Evolutionary conservation across 192 early-diverging fungal species (phyloP).

Genomic region (Polychytrium aggregatum): DNA sequence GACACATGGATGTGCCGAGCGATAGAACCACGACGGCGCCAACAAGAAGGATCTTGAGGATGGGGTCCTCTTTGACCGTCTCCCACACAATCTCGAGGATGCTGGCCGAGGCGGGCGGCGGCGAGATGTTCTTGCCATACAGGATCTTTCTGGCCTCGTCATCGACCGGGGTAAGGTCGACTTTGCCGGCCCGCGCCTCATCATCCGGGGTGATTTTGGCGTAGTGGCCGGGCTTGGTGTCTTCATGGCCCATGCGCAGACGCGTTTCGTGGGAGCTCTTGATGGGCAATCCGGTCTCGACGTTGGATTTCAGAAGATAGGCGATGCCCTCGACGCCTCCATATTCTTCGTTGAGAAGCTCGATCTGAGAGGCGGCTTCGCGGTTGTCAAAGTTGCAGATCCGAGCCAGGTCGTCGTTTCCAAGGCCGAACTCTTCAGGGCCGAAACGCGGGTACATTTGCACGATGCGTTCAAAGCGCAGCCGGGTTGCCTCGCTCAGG

Average conservation of each 20-base stretch:
- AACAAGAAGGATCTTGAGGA: conserved; percentile 44
- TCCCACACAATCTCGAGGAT: conserved; percentile 42
- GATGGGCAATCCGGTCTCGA: conserved; percentile 28
- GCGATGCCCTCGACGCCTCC: conserved; percentile 44
- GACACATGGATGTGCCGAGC: conserved; percentile 41
- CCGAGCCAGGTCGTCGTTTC: conserved; percentile 25
- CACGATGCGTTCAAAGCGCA: too few species aligned
- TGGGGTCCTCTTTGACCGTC: conserved; percentile 46
- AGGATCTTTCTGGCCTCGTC: conserved; percentile 14
- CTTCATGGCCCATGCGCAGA: too few species aligned
- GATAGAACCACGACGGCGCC: conserved; percentile 38
- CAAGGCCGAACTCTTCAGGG: conserved; percentile 25
- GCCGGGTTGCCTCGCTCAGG: too few species aligned
- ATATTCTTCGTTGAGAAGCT: conserved; percentile 22
- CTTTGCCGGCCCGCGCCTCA: conserved; percentile 1
- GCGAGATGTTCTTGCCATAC: conserved; percentile 41
- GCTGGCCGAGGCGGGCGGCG: conserved; percentile 39
- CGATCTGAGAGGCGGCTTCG: conserved; percentile 15
- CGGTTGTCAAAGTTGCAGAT: conserved; percentile 41
- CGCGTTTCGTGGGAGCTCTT: not conserved
- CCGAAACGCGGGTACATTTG: too few species aligned
- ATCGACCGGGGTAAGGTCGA: conserved; percentile 28
- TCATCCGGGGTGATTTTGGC: not conserved
- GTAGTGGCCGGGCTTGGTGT: not conserved
- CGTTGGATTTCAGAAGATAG: conserved; percentile 21